These are phyloP conservation scores for Barnettozyma wickerhamii DNA, from an alignment of 805 yeast species.

Conservation along the genomic window DNA sequence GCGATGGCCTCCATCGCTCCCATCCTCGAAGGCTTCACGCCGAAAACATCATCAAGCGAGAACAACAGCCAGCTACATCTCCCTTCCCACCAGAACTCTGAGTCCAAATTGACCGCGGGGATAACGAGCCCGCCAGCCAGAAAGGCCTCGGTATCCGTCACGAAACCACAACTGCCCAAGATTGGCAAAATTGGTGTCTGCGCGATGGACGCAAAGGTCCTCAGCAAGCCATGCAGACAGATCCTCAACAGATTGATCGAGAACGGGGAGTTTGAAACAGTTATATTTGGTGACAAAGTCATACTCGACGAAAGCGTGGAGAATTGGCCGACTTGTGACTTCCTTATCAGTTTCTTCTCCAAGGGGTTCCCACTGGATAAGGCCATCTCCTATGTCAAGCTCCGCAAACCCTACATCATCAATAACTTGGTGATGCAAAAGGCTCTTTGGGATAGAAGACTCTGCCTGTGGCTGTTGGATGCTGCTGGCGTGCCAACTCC, in stretches of 20 bases:
- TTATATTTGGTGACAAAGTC: constrained; percentile 95
- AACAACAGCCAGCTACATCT: constrained; percentile 28
- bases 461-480: constrained; percentile 75
- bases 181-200: constrained; percentile 97
- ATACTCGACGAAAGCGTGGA: constrained; percentile 89
- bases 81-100: constrained; percentile 19
- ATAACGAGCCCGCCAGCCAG: constrained; percentile 15
- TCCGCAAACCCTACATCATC: constrained; percentile 84
- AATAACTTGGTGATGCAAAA: constrained; percentile 91
- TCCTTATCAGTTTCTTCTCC: constrained; percentile 88
- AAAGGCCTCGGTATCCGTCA: constrained; percentile 10
- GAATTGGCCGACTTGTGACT: constrained; percentile 99
- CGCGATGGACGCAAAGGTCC: constrained; percentile 97
- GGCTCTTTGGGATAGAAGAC: constrained; percentile 94
- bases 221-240: constrained; percentile 92
- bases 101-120: constrained; percentile 3
- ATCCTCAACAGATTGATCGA: constrained; percentile 84
- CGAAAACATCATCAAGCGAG: constrained; percentile 58
- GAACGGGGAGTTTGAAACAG: constrained; percentile 93
- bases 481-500: constrained; percentile 90
- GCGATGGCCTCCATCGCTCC: constrained; percentile 83
- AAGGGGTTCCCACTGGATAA: constrained; percentile 94
- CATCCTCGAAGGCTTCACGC: constrained; percentile 66
- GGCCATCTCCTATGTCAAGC: constrained; percentile 85
- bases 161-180: constrained; percentile 49